A percentile compares a stretch with the other conserved stretches of the same genome.
Conservation (phyloP, 2,329 filamentous ascomycete genomes). For the Fusarium torreyae region DNA sequence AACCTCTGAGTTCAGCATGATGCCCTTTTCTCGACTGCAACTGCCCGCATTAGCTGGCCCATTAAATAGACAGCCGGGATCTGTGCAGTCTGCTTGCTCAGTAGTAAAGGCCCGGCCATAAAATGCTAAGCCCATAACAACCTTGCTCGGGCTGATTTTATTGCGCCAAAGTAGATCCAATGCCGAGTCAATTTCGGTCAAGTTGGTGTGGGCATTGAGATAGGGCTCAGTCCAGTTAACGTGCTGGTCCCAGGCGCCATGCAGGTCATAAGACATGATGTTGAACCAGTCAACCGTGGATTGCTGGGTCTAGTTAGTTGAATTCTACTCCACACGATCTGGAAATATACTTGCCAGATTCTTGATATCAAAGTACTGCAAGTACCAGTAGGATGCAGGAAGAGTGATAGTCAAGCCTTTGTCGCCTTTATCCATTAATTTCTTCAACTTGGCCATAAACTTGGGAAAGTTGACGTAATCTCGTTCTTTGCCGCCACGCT, state of each 20-base stretch:
- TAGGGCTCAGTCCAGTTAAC: slow-evolving; percentile 2
- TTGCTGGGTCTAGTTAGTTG: no score
- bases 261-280: slow-evolving; percentile 18
- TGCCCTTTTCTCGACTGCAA: slow-evolving; percentile 16
- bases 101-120: slow-evolving; percentile 36
- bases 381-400: no score
- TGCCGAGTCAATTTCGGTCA: slow-evolving; percentile 21
- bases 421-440: no score
- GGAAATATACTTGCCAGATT: no score
- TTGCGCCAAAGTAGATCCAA: slow-evolving; percentile 33
- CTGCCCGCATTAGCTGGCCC: neutral
- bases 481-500: slow-evolving; percentile 46
- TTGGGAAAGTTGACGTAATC: neutral
- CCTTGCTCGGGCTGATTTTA: slow-evolving; percentile 6
- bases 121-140: slow-evolving; percentile 22
- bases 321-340: no score
- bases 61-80: slow-evolving; percentile 24
- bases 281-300: no score
- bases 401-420: no score
- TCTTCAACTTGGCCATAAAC: neutral
- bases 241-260: slow-evolving; percentile 18
- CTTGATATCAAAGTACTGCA: no score
- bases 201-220: slow-evolving; percentile 36
- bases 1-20: slow-evolving; percentile 21
- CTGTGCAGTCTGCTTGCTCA: neutral